Evolutionary conservation across 768 basidiomycete genomes (phyloP), one percentile per base, ranked within the genome.

Genomic region (Leccinellum albellum): DNA sequence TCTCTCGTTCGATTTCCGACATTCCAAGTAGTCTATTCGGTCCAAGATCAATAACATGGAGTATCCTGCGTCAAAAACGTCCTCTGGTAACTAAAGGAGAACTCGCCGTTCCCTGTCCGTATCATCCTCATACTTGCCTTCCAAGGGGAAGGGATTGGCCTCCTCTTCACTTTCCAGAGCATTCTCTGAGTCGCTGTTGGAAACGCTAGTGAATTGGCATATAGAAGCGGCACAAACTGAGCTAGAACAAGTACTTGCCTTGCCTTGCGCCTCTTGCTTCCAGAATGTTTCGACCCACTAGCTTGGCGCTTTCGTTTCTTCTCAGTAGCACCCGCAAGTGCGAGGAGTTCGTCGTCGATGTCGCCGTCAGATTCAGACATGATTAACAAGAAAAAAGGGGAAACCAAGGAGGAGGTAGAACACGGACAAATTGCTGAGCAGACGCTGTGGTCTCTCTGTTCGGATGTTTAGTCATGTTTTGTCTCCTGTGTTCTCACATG

Each of bases 1-100:
- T 84, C 72, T 98, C 96, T 54, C 96, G 85, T 58, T 94, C 88
- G 64, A 97, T 81, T 73, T 98, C 96, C 37, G 87, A 81, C 82
- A 96, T 79, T 23, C 77, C 71, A 66, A 92, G 75, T 31, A 98
- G 77, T 52, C 95, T 98, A 68, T 58, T 60, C 24, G 37, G 46
- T 37, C 40, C 40, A 54, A 32, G 20, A 56, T 53, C 26, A 55
- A 20, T 49, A 51, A 62, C 46, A 57, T 61, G 4, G 55, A 28
- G 8, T 40, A 55, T 50, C 44, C 9, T 24, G 48, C 60, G 70
- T 73, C 59, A 73, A 73, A 67, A 59, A 51, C 57, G 66, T 56
- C 61, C 52, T 63, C 60, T 52, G 50, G 60, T 66, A 62, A 64
- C 66, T 65, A 61, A 64, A 54, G 61, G 54, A 37, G 59, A 55